These are phyloP conservation scores for Cercospora citrullina DNA, from an alignment of 2,329 filamentous ascomycete species.

Conservation along the genomic window DNA sequence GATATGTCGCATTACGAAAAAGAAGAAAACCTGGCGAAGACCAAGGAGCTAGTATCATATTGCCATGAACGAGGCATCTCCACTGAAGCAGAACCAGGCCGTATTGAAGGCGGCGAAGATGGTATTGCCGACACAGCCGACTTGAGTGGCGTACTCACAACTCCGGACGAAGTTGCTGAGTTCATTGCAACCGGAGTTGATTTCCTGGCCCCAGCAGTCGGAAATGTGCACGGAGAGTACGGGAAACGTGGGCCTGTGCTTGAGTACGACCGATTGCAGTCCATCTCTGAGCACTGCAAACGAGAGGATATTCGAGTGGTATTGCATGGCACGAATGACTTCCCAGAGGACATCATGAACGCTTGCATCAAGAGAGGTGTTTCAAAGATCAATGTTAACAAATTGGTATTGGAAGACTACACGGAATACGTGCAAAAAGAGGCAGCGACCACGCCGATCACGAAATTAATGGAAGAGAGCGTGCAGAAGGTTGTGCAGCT, in stretches of 20 bases:
- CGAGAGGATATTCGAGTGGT: slow-evolving; percentile 50
- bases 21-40: slow-evolving; percentile 36
- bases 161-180: slow-evolving; percentile 33
- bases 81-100: slow-evolving; percentile 38
- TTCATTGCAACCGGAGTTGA: slow-evolving; percentile 37
- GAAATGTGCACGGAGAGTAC: slow-evolving; percentile 39
- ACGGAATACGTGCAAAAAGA: slow-evolving; percentile 34
- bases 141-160: slow-evolving; percentile 34
- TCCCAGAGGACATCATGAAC: slow-evolving; percentile 52
- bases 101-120: slow-evolving; percentile 40
- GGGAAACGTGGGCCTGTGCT: slow-evolving; percentile 38
- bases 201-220: slow-evolving; percentile 38
- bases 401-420: slow-evolving; percentile 47
- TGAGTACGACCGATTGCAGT: slow-evolving; percentile 41
- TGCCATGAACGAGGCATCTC: slow-evolving; percentile 36
- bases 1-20: slow-evolving; percentile 41
- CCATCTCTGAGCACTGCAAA: slow-evolving; percentile 33
- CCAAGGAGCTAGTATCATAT: slow-evolving; percentile 33
- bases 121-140: slow-evolving; percentile 36
- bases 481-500: slow-evolving; percentile 26
- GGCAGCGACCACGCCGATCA: slow-evolving; percentile 25
- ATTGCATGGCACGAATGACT: slow-evolving; percentile 60
- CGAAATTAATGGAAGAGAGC: slow-evolving; percentile 30
- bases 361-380: slow-evolving; percentile 55
- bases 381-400: slow-evolving; percentile 62